Evolutionary conservation across 352 stramenopile species (phyloP), one percentile per base, ranked within the genome.

Genomic region (Phytopythium chamaehyphon): DNA sequence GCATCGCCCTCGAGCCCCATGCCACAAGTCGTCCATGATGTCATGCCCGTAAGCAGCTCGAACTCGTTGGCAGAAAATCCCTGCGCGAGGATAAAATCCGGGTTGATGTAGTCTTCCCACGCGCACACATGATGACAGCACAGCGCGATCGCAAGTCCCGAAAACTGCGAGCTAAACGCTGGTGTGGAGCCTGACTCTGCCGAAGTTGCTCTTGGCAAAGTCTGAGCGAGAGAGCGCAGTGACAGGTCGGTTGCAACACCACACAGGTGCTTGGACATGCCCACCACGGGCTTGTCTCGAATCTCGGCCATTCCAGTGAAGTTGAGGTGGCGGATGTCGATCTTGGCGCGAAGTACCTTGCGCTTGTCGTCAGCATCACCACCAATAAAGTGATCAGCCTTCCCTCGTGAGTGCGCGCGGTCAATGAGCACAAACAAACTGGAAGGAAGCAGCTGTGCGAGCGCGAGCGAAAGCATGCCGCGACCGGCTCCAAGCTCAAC

Each of bases 201-300:
- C 19, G 10, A 11, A 48, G 19, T 1, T 4, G 10, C n/a, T 14
- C 14, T 6, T 44, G 74, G 67, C 16, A 90, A 51, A 15, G 74
- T 90, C 49, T 84, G 65, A 3, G 64, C 62, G 23, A 91, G 72
- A 22, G 80, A 73, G 44, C 83, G 77, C 39, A 93, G 56, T 19
- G 83, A 93, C 28, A 93, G 46, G 47, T 93, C 83, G 0, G 83
- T 93, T 36, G 83, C 83, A 38, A 92, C 81, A 9, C 83, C 83
- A 33, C 83, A 94, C 31, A 94, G 53, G 45, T 94, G 83, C 61
- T 94, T 94, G 47, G 83, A 94, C 67, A 94, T 91, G 54, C 77
- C 84, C 8, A 94, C 77, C 18, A 94, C 58, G 0, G 72, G 62
- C 28, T 71, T 73, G 40, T 73, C 51, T 0, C 39, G 26, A 3